phyloP scores from a whole-genome alignment of 208 protist genomes.

The Lotmaria passim region DNA sequence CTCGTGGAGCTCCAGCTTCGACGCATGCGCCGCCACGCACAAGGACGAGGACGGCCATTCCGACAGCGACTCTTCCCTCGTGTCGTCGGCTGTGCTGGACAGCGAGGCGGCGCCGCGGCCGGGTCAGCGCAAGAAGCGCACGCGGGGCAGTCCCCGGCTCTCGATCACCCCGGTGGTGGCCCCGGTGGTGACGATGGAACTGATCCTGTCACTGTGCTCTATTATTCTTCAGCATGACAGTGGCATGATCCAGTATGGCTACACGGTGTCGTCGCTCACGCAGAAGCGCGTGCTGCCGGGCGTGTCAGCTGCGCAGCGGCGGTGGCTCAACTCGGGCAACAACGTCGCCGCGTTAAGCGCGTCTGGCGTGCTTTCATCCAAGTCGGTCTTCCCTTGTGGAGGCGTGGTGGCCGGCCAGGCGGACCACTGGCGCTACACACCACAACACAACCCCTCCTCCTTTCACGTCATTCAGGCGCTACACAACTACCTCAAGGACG shows the following conservation, averaged over 20 bases:
- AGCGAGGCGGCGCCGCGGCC: constrained; percentile 1
- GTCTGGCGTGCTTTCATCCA: constrained; percentile 14
- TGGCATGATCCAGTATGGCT: constrained; percentile 60
- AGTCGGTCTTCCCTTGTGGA: not conserved
- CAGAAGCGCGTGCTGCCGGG: constrained; percentile 41
- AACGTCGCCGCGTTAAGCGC: constrained; percentile 6
- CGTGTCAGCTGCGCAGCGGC: constrained; percentile 32
- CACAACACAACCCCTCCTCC: constrained; percentile 46
- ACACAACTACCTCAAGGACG: constrained; percentile 46
- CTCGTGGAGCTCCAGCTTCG: constrained; percentile 6
- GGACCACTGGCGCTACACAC: constrained; percentile 32
- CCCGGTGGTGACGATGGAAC: constrained; percentile 54
- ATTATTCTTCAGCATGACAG: constrained; percentile 59
- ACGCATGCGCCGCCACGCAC: constrained; percentile 7
- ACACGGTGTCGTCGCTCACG: constrained; percentile 57
- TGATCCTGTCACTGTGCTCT: constrained; percentile 59
- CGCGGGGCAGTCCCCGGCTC: constrained; percentile 11
- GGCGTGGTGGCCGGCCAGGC: not conserved
- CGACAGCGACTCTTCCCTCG: constrained; percentile 16
- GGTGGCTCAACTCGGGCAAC: constrained; percentile 27
- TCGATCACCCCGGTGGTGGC: constrained; percentile 30
- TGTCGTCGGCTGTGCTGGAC: constrained; percentile 2
- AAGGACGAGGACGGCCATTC: constrained; percentile 15
- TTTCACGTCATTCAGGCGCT: constrained; percentile 53
- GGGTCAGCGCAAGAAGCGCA: constrained; percentile 8